Evolutionary conservation across 1,284 basidiomycete species (phyloP).

Genomic region (Xerocomus nothofagi): DNA sequence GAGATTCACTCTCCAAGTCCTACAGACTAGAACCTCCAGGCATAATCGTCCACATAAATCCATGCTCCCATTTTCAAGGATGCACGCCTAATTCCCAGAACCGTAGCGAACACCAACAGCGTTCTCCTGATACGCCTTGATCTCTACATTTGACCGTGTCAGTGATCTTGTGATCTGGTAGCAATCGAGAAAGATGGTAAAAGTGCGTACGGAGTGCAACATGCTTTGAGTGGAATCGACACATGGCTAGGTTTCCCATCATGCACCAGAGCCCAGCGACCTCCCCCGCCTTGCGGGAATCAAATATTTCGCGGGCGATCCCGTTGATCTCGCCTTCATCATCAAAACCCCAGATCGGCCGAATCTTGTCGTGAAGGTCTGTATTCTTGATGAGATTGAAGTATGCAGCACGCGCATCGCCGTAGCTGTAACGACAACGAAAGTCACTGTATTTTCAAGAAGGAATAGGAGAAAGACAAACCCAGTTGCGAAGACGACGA

Average conservation of each 20-base stretch:
- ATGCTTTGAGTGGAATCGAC: slow-evolving; percentile 42
- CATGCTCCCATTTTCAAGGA: not conserved
- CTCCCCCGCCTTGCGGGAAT: slow-evolving; percentile 35
- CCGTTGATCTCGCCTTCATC: slow-evolving; percentile 63
- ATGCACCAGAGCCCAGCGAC: slow-evolving; percentile 51
- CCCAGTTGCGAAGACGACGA: slow-evolving; percentile 65
- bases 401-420: slow-evolving; percentile 30
- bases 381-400: slow-evolving; percentile 23
- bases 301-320: slow-evolving; percentile 52
- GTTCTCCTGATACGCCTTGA: slow-evolving; percentile 58
- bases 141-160: slow-evolving; percentile 49
- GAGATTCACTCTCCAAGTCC: not conserved
- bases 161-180: slow-evolving; percentile 38
- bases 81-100: not conserved
- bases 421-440: slow-evolving; percentile 35
- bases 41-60: not conserved
- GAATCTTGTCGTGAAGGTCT: slow-evolving; percentile 30
- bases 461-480: slow-evolving; percentile 17
- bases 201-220: slow-evolving; percentile 40
- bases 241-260: slow-evolving; percentile 37
- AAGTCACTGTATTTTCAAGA: slow-evolving; percentile 16
- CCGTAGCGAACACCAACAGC: slow-evolving; percentile 45
- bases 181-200: not conserved
- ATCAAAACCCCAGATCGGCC: slow-evolving; percentile 62
- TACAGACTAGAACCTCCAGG: not conserved